Percentiles rank a stretch among this genome's conserved stretches.
phyloP scores from a whole-genome alignment of 495 filamentous ascomycete genomes.

The Penicillium salamii region DNA sequence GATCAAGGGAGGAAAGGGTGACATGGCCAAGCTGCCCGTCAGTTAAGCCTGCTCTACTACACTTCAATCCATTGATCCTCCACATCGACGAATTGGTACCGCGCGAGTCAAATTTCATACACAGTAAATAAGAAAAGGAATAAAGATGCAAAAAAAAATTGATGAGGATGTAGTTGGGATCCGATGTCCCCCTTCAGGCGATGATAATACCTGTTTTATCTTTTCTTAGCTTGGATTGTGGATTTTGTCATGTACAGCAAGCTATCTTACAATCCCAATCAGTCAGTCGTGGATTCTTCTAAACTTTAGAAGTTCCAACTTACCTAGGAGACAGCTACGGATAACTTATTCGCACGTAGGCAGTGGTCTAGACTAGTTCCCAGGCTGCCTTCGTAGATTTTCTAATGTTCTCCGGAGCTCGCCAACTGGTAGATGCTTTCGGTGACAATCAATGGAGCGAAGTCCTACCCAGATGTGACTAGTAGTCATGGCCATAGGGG shows the following conservation, averaged over 20 bases:
- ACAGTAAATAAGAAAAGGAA: neutral
- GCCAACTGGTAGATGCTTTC: too few relatives aligned
- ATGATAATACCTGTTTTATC: neutral
- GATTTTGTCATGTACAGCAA: neutral
- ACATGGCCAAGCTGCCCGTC: slow-evolving; percentile 64
- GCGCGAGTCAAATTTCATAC: neutral
- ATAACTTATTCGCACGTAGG: too few relatives aligned
- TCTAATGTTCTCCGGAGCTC: too few relatives aligned
- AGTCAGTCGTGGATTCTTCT: neutral
- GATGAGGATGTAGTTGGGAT: neutral
- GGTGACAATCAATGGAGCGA: too few relatives aligned
- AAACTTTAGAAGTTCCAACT: too few relatives aligned
- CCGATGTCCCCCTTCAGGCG: neutral
- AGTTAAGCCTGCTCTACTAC: slow-evolving; percentile 19
- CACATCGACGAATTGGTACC: neutral
- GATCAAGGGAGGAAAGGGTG: slow-evolving; percentile 66
- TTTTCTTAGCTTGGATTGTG: neutral
- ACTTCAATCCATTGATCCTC: too few relatives aligned
- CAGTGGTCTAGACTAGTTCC: too few relatives aligned
- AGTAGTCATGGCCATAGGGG: too few relatives aligned
- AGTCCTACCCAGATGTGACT: too few relatives aligned
- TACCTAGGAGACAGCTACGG: too few relatives aligned
- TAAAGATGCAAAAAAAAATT: neutral
- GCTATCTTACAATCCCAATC: neutral
- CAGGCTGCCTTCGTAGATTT: too few relatives aligned